Evolutionary conservation across 2,329 filamentous ascomycete genomes (phyloP).

Genomic region (Cladosporium colombiae): DNA sequence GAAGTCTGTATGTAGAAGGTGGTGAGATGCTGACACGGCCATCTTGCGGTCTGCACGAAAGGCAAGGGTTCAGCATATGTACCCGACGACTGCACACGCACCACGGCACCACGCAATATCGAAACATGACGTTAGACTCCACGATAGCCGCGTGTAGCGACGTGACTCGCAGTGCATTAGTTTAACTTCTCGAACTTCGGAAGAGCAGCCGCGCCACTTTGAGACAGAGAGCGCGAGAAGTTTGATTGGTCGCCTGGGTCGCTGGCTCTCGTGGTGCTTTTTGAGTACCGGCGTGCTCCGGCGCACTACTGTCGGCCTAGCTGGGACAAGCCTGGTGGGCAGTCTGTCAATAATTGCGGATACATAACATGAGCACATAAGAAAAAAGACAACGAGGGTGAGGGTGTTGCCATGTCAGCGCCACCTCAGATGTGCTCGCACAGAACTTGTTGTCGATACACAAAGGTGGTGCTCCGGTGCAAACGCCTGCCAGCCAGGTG

Average conservation of each 20-base stretch:
- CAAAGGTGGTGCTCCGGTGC: background rate
- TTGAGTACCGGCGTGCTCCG: conserved; percentile 7
- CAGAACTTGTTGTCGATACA: background rate
- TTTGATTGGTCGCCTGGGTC: conserved; percentile 3
- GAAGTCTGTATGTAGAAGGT: background rate
- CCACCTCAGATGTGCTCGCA: background rate
- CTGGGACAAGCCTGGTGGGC: background rate
- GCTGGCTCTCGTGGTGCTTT: background rate
- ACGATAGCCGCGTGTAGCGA: conserved; percentile 5
- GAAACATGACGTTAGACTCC: conserved; percentile 1
- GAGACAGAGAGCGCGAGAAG: background rate
- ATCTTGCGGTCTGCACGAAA: background rate
- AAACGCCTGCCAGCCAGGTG: background rate
- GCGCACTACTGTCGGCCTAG: conserved; percentile 8
- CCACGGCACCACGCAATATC: background rate
- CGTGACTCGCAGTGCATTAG: conserved; percentile 13
- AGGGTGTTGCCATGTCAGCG: background rate
- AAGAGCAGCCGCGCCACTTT: background rate
- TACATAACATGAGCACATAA: background rate
- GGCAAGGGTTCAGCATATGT: background rate
- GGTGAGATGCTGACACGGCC: background rate
- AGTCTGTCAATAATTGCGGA: background rate
- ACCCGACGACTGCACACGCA: background rate
- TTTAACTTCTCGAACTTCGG: conserved; percentile 19
- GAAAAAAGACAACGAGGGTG: background rate